Conservation (phyloP, 768 basidiomycete genomes). For the Clathrus columnatus region DNA sequence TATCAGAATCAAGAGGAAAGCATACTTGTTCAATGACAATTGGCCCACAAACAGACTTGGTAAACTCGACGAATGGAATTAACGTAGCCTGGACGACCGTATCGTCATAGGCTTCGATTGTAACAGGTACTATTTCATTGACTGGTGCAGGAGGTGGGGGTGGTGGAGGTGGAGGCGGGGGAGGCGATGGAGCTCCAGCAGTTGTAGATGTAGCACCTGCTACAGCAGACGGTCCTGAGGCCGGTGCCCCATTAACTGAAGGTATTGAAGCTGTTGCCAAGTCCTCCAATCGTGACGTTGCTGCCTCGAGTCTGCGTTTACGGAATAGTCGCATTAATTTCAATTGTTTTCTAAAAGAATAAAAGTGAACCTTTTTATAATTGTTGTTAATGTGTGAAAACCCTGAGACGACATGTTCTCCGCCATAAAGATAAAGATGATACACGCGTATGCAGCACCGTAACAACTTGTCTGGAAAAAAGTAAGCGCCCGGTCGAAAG, state of each 20-base stretch:
- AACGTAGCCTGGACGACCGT: constrained; percentile 65
- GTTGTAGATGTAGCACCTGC: constrained; percentile 19
- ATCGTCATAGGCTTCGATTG: constrained; percentile 66
- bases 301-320: constrained; percentile 69
- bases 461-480: not conserved
- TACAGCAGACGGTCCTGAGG: constrained; percentile 15
- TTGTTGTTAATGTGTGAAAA: constrained; percentile 67
- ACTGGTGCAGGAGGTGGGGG: constrained; percentile 26
- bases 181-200: constrained; percentile 22
- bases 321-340: constrained; percentile 11
- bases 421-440: not conserved
- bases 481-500: not conserved
- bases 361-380: constrained; percentile 56
- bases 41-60: constrained; percentile 59
- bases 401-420: constrained; percentile 35
- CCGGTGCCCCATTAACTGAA: constrained; percentile 18
- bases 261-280: constrained; percentile 49
- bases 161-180: constrained; percentile 24
- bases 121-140: constrained; percentile 36
- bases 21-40: constrained; percentile 72
- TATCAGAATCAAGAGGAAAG: not conserved
- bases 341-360: not conserved
- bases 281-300: constrained; percentile 91
- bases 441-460: constrained; percentile 4
- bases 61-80: constrained; percentile 64